phyloP scores from a whole-genome alignment of 164 flowering plant genomes.

The Aristolochia californica region DNA sequence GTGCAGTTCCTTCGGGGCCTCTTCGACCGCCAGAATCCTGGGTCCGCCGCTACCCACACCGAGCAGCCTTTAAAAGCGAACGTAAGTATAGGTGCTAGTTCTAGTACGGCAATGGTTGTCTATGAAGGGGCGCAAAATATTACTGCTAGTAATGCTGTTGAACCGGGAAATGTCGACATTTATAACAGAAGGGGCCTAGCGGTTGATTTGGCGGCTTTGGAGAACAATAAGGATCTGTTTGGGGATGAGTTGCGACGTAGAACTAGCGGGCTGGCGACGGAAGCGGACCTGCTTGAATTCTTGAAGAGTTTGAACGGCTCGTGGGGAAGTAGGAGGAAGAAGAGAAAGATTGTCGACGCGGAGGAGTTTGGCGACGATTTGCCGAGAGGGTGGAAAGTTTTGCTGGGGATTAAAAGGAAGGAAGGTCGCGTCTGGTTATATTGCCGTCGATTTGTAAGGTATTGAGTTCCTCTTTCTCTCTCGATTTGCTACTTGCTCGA shows the following conservation, averaged over 20 bases:
- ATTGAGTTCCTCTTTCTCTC: not conserved
- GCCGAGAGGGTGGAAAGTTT: conserved; percentile 73
- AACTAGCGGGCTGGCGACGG: conserved; percentile 41
- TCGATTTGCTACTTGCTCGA: not conserved
- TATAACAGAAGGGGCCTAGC: conserved; percentile 32
- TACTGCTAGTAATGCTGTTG: not conserved
- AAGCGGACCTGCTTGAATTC: conserved; percentile 44
- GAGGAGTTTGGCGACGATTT: conserved; percentile 42
- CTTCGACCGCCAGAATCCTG: conserved; percentile 14
- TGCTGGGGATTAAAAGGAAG: conserved; percentile 47
- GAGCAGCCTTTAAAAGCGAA: not conserved
- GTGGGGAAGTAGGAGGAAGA: conserved; percentile 69
- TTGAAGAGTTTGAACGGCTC: conserved; percentile 42
- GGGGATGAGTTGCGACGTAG: conserved; percentile 42
- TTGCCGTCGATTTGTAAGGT: conserved; percentile 76
- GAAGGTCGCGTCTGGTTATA: conserved; percentile 38
- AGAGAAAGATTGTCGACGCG: conserved; percentile 73
- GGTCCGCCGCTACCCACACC: no score
- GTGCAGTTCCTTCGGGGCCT: conserved; percentile 33
- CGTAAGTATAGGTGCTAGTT: not conserved
- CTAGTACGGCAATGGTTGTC: not conserved
- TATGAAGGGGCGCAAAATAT: not conserved
- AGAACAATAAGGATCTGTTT: conserved; percentile 33
- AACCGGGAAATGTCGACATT: conserved; percentile 19
- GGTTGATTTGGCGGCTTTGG: conserved; percentile 42